Percentiles rank a stretch among this genome's conserved stretches.
Conservation (phyloP, 2,329 filamentous ascomycete species). For the Penicillium sp. region DNA sequence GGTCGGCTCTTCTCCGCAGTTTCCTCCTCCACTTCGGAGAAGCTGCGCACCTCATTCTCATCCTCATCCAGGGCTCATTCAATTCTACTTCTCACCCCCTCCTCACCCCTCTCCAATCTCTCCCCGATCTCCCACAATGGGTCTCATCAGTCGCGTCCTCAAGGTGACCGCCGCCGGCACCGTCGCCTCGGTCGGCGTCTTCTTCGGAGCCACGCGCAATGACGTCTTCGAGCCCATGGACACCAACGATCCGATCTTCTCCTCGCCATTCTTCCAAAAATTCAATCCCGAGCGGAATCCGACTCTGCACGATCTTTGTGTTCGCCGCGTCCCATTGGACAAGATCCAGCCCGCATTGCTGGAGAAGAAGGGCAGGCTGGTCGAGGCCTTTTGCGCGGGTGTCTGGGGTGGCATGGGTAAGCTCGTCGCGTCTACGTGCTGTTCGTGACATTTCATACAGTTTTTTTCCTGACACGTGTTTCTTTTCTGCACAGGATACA, state of each 20-base stretch:
- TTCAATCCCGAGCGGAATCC: slow-evolving; percentile 66
- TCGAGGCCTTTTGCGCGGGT: slow-evolving; percentile 67
- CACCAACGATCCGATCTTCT: slow-evolving; percentile 63
- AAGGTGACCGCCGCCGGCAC: slow-evolving; percentile 50
- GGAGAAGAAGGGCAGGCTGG: slow-evolving; percentile 61
- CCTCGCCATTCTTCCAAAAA: slow-evolving; percentile 56
- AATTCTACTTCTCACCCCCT: neutral
- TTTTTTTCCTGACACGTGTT: neutral
- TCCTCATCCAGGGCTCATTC: neutral
- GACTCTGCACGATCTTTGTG: slow-evolving; percentile 63
- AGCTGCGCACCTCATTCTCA: neutral
- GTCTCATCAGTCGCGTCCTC: slow-evolving; percentile 50
- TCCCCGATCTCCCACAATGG: slow-evolving; percentile 45
- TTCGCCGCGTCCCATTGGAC: slow-evolving; percentile 62
- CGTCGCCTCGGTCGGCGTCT: slow-evolving; percentile 53
- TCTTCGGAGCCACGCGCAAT: slow-evolving; percentile 57
- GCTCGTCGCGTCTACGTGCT: slow-evolving; percentile 23
- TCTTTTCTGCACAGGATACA: slow-evolving; percentile 33
- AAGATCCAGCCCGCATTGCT: slow-evolving; percentile 67
- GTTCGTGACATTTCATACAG: neutral
- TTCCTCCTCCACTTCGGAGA: neutral
- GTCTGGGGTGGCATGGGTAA: slow-evolving; percentile 67
- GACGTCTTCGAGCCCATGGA: slow-evolving; percentile 61
- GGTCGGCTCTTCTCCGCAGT: neutral
- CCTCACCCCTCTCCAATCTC: neutral